Base-by-base conservation (phyloP, 345 rosid genomes). In the Moringa oleifera region DNA sequence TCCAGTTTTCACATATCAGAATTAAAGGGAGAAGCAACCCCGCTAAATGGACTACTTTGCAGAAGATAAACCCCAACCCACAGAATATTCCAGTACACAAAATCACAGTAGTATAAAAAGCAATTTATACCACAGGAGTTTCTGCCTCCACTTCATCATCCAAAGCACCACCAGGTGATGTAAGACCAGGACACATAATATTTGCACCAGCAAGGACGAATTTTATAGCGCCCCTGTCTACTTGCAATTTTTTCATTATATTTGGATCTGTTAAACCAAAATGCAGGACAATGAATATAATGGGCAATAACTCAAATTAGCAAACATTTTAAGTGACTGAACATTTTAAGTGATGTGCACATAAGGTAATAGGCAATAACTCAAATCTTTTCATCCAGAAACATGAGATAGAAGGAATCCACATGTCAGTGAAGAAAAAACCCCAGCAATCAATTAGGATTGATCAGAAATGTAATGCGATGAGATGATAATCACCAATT, bases 121-220 rank as follows among this genome's bases (percentile, higher is more conserved):
- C 20, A 58, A 50, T 55, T 57, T 76, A 56, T 87, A 89, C 99
- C 89, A 95, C 99, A 19, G 98, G 99, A 49, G 86, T 89, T 75
- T 95, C 97, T 49, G 91, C 79, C 6, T 78, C 94, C 23, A 95
- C 97, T 84, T 85, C 88, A 22, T 85, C 94, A 73, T 95, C 98
- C 76, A 95, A 71, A 74, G 70, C 87, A 56, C 99, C 99, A 53
- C 98, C 97, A 1, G 94, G 98, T 67, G 99, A 95, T 31, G 98
- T 91, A 55, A 91, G 99, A 70, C 99, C 99, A 79, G 98, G 98
- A 58, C 99, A 91, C 98, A 91, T 95, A 70, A 95, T 91, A 81
- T 95, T 95, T 71, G 98, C 99, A 71, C 99, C 98, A 75, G 99
- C 71, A 64, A 95, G 87, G 28, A 95, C 97, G 78, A 87, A 91